These are phyloP conservation scores for Arctium lappa DNA, from an alignment of 129 eudicot species.

Conservation along the genomic window DNA sequence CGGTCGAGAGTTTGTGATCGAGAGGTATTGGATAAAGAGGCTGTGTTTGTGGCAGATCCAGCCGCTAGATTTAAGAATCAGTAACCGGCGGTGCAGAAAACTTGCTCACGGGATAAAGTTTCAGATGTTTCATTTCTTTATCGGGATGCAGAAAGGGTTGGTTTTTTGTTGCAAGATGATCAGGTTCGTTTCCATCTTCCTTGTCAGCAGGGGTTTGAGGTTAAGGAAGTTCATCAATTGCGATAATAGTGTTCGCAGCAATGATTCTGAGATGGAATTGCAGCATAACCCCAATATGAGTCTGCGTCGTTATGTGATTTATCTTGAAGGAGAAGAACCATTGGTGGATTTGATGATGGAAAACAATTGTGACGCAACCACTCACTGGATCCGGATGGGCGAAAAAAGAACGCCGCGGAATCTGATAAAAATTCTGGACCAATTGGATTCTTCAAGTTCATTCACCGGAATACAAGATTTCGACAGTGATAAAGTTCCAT, in stretches of 20 bases:
- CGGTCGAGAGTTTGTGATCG: constrained; percentile 37
- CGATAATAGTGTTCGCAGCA: constrained; percentile 5
- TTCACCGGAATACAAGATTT: constrained; percentile 48
- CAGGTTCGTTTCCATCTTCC: constrained; percentile 29
- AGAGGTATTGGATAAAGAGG: constrained; percentile 43
- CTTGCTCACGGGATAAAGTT: constrained; percentile 29
- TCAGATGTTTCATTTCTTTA: constrained; percentile 22
- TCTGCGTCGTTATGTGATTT: constrained; percentile 53
- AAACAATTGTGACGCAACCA: constrained; percentile 40
- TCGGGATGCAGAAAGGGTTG: constrained; percentile 33
- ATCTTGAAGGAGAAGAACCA: constrained; percentile 77
- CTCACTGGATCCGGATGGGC: constrained; percentile 54
- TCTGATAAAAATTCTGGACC: constrained; percentile 41
- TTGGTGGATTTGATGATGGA: constrained; percentile 52
- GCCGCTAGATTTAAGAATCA: constrained; percentile 27
- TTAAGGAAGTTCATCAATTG: constrained; percentile 11
- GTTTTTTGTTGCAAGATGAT: constrained; percentile 45
- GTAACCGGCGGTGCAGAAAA: constrained; percentile 36
- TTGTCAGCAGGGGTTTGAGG: constrained; percentile 21
- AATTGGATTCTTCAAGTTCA: constrained; percentile 10
- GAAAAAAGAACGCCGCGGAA: constrained; percentile 50
- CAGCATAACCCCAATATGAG: background rate
- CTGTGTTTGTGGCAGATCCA: constrained; percentile 45
- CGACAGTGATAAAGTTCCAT: constrained; percentile 45
- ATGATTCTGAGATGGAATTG: constrained; percentile 27